Conservation (phyloP, 2,329 filamentous ascomycete genomes). For the Helicocarpus griseus region DNA sequence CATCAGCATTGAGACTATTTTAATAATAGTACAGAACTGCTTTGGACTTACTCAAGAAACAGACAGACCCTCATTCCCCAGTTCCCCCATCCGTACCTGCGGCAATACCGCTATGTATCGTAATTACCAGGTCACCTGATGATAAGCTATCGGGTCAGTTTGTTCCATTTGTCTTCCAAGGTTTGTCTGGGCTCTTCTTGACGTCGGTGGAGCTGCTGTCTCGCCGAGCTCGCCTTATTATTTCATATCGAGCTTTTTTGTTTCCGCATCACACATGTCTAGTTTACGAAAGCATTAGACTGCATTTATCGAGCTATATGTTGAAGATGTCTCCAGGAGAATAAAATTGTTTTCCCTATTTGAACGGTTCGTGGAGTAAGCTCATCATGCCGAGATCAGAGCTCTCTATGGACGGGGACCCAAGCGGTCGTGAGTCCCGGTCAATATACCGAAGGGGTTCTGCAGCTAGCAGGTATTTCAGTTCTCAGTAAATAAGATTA, state of each 20-base stretch:
- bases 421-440: neutral
- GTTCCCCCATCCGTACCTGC: no score
- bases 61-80: no score
- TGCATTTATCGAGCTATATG: neutral
- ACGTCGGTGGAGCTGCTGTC: neutral
- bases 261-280: neutral
- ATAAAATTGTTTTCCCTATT: neutral
- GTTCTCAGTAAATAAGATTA: neutral
- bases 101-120: no score
- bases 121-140: neutral
- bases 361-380: neutral
- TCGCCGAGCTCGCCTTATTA: neutral
- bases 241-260: neutral
- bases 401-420: constrained; percentile 16
- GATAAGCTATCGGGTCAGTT: neutral
- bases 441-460: constrained; percentile 15
- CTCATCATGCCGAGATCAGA: constrained; percentile 22
- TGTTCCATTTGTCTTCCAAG: no score
- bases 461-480: constrained; percentile 30
- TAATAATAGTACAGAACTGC: no score
- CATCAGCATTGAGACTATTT: no score
- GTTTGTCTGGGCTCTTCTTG: no score
- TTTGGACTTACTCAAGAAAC: no score
- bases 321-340: neutral
- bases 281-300: neutral